Evolutionary conservation across 352 stramenopile genomes (phyloP), one percentile per base, ranked within the genome.

Genomic region (Discostella stelligera): DNA sequence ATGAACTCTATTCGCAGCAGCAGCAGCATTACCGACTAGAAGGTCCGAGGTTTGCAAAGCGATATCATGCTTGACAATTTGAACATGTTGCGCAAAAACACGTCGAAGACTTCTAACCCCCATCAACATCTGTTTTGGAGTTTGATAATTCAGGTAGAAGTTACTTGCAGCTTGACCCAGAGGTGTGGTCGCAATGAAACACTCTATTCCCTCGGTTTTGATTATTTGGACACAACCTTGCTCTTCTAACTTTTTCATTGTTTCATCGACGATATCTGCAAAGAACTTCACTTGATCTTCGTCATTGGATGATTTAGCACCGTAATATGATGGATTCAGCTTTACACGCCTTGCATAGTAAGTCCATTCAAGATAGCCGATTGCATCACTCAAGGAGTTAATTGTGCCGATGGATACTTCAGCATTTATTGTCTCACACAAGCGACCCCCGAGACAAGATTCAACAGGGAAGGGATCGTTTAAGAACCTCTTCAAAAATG

Each of bases 391-490:
- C 0, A 92, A 85, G 4, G 88, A 93, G 46, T 86, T 91, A 18
- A 99, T 92, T 6, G 95, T 88, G 11, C 95, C 96, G 21, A 90
- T 94, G 9, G 94, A 92, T 71, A 99, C 96, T 82, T 99, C 97
- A 8, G 97, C 97, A 80, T 98, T 98, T 18, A 99, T 66, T 58
- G 98, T 95, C 88, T 99, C 98, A 58, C 91, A 93, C 46, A 98
- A 78, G 21, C 95, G 83, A 18, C 89, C 88, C 6, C 91, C 78
- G 1, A 99, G 91, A 14, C 94, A 97, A 49, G 95, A 98, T 84
- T 99, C 96, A 8, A 99, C 94, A 37, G 97, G 95, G 53, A 98
- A 96, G 4, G 97, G 96, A 66, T 98, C 96, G 73, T 98, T 98
- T 20, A 99, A 86, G 63, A 99, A 98, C 66, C 74, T 80, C 32